Evolutionary conservation across 495 filamentous ascomycete genomes (phyloP).

Genomic region (Talaromyces trachyspermus): DNA sequence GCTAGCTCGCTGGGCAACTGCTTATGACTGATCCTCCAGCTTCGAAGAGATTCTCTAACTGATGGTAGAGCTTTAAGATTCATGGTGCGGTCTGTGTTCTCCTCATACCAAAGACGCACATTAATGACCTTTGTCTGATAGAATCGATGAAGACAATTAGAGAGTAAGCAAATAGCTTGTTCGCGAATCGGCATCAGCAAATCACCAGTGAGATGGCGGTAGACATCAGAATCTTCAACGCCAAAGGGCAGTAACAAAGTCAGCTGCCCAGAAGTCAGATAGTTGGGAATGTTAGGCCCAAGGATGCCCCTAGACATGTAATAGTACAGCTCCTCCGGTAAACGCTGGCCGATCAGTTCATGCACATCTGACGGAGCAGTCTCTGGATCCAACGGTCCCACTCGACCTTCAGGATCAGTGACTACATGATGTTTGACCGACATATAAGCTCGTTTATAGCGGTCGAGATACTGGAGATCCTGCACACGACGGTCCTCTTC

Average conservation of each 20-base stretch:
- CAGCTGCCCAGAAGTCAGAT: constrained; percentile 69
- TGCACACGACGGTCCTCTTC: constrained; percentile 62
- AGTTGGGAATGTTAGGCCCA: constrained; percentile 70
- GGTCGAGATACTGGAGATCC: constrained; percentile 70
- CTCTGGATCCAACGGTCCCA: constrained; percentile 62
- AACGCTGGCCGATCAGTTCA: constrained; percentile 78
- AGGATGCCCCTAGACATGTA: constrained; percentile 82
- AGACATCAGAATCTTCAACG: constrained; percentile 70
- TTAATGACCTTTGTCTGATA: constrained; percentile 69
- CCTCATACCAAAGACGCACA: constrained; percentile 80
- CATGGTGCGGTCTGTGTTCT: constrained; percentile 54
- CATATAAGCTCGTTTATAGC: constrained; percentile 76
- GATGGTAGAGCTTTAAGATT: constrained; percentile 57
- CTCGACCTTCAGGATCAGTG: constrained; percentile 64
- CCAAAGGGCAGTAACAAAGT: constrained; percentile 72
- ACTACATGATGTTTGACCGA: constrained; percentile 80
- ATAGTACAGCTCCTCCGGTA: constrained; percentile 87
- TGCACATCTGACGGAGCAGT: constrained; percentile 72
- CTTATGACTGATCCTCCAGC: constrained; percentile 64
- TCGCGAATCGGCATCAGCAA: constrained; percentile 66
- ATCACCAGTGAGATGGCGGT: constrained; percentile 65
- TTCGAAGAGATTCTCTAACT: constrained; percentile 52
- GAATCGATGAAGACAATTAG: constrained; percentile 70
- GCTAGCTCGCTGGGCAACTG: constrained; percentile 37
- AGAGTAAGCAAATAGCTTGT: constrained; percentile 65